These are phyloP conservation scores for Scytalidium sp. DNA, from an alignment of 2,329 filamentous ascomycete genomes.

Conservation along the genomic window DNA sequence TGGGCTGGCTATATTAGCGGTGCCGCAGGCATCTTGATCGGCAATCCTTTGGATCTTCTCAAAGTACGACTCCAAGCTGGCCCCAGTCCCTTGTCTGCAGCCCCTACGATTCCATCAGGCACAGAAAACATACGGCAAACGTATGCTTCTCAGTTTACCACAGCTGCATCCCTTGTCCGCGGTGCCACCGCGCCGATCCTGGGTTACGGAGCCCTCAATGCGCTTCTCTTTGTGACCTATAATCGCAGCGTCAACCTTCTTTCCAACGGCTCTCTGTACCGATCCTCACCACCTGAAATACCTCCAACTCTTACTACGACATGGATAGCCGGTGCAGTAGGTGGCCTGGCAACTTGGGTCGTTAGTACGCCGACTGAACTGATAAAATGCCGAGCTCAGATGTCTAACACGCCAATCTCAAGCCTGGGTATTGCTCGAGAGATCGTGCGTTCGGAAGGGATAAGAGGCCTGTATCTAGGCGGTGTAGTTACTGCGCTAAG, in stretches of 20 bases:
- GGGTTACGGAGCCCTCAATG: constrained; percentile 88
- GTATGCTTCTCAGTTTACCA: constrained; percentile 31
- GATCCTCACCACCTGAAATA: constrained; percentile 13
- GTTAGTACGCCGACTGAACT: constrained; percentile 88
- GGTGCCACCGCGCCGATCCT: constrained; percentile 83
- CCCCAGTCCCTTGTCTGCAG: constrained; percentile 19
- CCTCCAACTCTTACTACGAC: constrained; percentile 59
- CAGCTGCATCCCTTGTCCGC: constrained; percentile 40
- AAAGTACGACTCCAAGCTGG: constrained; percentile 80
- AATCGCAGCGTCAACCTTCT: constrained; percentile 75
- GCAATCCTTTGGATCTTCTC: constrained; percentile 79
- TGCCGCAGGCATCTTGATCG: constrained; percentile 80
- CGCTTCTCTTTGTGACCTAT: constrained; percentile 85
- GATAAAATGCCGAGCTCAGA: constrained; percentile 83
- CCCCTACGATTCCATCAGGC: constrained; percentile 13
- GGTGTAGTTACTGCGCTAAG: constrained; percentile 77
- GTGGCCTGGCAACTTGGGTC: constrained; percentile 81
- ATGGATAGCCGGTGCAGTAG: constrained; percentile 76
- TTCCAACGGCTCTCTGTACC: constrained; percentile 26
- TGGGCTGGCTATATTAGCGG: constrained; percentile 92
- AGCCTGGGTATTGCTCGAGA: constrained; percentile 59
- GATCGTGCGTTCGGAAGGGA: constrained; percentile 54
- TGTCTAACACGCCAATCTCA: constrained; percentile 34
- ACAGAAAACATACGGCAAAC: constrained; percentile 11
- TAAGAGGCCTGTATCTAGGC: constrained; percentile 76